phyloP scores from a whole-genome alignment of 768 basidiomycete genomes.

The Podaxis pistillaris region DNA sequence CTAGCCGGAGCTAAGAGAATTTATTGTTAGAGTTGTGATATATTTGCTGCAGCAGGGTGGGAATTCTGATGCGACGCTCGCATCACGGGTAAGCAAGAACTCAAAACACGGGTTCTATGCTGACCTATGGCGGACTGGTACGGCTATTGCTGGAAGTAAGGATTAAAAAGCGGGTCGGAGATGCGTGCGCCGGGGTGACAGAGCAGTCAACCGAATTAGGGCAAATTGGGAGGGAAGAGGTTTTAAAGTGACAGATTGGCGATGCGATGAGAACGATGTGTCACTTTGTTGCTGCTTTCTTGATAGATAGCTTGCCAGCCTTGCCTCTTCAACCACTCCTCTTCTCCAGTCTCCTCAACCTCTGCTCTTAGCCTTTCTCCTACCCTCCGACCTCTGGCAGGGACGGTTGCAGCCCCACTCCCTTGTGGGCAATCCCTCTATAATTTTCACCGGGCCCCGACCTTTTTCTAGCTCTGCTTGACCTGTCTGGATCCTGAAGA shows the following conservation, averaged over 20 bases:
- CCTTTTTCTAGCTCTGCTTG: background rate
- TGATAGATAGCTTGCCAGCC: conserved; percentile 6
- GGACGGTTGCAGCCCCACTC: background rate
- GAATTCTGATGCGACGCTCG: background rate
- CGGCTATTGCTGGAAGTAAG: background rate
- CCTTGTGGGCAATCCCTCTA: background rate
- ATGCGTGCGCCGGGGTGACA: background rate
- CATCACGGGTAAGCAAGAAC: background rate
- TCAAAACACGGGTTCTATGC: background rate
- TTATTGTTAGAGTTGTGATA: too few relatives aligned
- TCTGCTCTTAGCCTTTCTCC: background rate
- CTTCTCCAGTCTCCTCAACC: background rate
- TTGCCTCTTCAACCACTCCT: background rate
- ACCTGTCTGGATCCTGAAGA: background rate
- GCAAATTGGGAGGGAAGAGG: conserved; percentile 1
- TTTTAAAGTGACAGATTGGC: conserved; percentile 13
- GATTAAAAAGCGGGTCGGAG: background rate
- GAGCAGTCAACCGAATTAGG: background rate
- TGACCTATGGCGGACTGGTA: background rate
- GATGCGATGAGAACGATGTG: conserved; percentile 6
- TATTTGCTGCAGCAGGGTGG: background rate
- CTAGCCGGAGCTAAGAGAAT: too few relatives aligned
- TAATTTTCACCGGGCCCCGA: background rate
- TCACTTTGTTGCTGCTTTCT: conserved; percentile 2
- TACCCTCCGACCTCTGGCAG: background rate